Evolutionary conservation across 2,329 filamentous ascomycete species (phyloP), one percentile per base, ranked within the genome.

Genomic region (Botrytis fragariae): DNA sequence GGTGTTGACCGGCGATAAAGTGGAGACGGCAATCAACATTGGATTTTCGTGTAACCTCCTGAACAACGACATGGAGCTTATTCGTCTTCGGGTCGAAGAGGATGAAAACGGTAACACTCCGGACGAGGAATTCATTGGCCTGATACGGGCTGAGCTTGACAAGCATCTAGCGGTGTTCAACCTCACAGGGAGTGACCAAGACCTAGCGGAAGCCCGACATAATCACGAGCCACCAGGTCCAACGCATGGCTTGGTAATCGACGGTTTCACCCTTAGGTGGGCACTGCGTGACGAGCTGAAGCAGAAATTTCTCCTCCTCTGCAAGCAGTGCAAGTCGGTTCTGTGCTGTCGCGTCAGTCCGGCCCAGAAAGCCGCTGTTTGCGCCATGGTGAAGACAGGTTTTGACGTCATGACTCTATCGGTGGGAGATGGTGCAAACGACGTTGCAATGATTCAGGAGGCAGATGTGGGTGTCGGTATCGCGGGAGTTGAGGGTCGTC

Each of bases 1-100:
- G 96, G 96, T 99, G 71, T 85, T 99, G 76, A 99, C 96, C 22
- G 96, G 96, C 76, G 96, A 99, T 86, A 99, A 98, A 84, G 95
- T 98, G 44, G 96, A 99, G 84, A 99, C 96, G 39, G 96, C 96
- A 73, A 99, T 99, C 89, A 99, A 99, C 84, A 99, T 99, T 81
- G 96, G 96, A 4, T 99, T 98, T 84, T 99, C 96, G 20, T 99
- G 96, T 85, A 99, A 99, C 79, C 87, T 99, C 44, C 88, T 99
- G 72, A 94, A 95, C 83, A 99, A 98, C 82, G 93, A 97, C 77
- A 98, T 99, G 96, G 96, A 99, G 78, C 85, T 99, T 75, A 93
- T 99, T 76, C 44, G 90, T 97, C 67, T 87, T 99, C 78, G 97
- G 97, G 81, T 45, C 44, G 87, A 96, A 45, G 89, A 93, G 1